These are phyloP conservation scores for Brassica rapa DNA, from an alignment of 345 rosid genomes.

Conservation along the genomic window DNA sequence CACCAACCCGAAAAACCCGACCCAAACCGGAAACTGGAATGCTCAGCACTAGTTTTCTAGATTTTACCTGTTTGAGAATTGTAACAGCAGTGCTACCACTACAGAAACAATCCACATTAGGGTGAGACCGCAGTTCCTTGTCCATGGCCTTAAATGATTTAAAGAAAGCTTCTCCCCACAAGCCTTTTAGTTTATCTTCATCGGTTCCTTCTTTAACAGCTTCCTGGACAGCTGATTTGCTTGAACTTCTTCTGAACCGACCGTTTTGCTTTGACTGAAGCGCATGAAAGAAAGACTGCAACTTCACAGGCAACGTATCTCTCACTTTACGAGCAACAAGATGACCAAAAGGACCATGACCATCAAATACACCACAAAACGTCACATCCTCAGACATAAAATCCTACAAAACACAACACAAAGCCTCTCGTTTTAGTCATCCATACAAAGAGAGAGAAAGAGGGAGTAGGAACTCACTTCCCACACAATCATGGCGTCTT, in stretches of 20 bases:
- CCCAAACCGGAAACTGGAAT: too few relatives aligned
- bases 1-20: too few relatives aligned
- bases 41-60: too few relatives aligned
- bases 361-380: slow-evolving; percentile 95
- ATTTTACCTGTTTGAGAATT: slow-evolving; percentile 81
- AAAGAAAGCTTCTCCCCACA: slow-evolving; percentile 89
- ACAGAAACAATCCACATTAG: slow-evolving; percentile 93
- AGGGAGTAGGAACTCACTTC: slow-evolving; percentile 64
- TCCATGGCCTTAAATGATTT: slow-evolving; percentile 97
- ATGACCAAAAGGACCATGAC: slow-evolving; percentile 99
- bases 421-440: neutral
- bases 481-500: slow-evolving; percentile 99
- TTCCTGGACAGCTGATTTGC: slow-evolving; percentile 56
- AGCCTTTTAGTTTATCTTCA: slow-evolving; percentile 57
- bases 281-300: slow-evolving; percentile 62
- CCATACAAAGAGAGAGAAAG: slow-evolving; percentile 10
- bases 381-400: slow-evolving; percentile 86
- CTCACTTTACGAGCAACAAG: slow-evolving; percentile 95
- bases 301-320: slow-evolving; percentile 80
- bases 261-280: slow-evolving; percentile 54
- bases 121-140: slow-evolving; percentile 85
- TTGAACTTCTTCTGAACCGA: slow-evolving; percentile 55
- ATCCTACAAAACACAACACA: slow-evolving; percentile 34
- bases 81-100: slow-evolving; percentile 98
- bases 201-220: slow-evolving; percentile 54